A percentile compares a stretch with the other conserved stretches of the same genome.
These are phyloP conservation scores for Gracilaria caudata DNA, from an alignment of 23 red algal genomes.

Conservation along the genomic window DNA sequence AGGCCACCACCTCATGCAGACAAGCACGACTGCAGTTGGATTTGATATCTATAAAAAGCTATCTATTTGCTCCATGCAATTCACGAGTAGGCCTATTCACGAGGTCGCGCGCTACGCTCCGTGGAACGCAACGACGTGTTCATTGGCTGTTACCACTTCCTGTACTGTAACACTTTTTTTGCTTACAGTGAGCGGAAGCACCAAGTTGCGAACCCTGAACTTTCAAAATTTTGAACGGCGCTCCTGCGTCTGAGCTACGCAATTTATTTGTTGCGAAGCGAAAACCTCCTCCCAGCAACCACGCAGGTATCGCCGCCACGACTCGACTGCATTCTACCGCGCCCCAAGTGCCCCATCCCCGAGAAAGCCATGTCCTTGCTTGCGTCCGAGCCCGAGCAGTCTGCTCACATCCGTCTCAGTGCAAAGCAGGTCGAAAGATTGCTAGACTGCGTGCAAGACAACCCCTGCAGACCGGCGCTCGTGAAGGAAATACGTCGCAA, in stretches of 20 bases:
- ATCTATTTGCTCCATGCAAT: too few relatives aligned
- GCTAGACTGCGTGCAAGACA: neutral
- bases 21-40: neutral
- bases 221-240: neutral
- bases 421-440: constrained; percentile 1
- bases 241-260: neutral
- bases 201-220: too few relatives aligned
- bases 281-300: neutral
- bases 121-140: neutral
- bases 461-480: neutral
- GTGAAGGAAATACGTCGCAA: constrained; percentile 22
- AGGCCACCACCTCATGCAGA: neutral
- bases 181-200: neutral
- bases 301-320: too few relatives aligned
- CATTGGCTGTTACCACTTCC: neutral
- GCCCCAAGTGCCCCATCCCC: neutral
- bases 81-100: too few relatives aligned
- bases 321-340: too few relatives aligned
- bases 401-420: constrained; percentile 16
- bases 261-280: neutral
- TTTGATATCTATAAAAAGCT: too few relatives aligned
- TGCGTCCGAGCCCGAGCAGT: constrained; percentile 15
- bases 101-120: neutral
- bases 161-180: neutral
- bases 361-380: neutral